These are phyloP conservation scores for Alternaria triticimaculans DNA, from an alignment of 2,329 filamentous ascomycete genomes.

Conservation along the genomic window DNA sequence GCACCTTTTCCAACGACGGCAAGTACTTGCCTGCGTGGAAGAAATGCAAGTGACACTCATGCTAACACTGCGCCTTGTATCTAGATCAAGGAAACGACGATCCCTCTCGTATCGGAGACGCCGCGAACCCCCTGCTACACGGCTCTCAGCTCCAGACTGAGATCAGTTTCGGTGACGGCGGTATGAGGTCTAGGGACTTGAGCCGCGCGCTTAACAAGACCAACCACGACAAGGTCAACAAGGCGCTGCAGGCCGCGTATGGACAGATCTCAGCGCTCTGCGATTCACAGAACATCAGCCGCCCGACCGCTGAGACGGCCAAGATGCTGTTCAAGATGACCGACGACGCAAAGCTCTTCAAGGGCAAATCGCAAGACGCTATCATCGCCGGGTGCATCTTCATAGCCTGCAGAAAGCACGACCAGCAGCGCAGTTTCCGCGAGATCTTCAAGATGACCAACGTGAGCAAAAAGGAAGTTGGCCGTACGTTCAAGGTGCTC, in stretches of 20 bases:
- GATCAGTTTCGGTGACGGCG: slow-evolving; percentile 82
- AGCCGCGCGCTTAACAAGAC: slow-evolving; percentile 84
- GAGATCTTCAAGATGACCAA: slow-evolving; percentile 94
- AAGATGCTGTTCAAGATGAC: slow-evolving; percentile 96
- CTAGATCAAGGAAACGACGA: slow-evolving; percentile 87
- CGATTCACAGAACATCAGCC: slow-evolving; percentile 70
- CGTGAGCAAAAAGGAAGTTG: slow-evolving; percentile 97
- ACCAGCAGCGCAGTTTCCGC: slow-evolving; percentile 85
- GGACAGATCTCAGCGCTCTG: slow-evolving; percentile 88
- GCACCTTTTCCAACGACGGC: slow-evolving; percentile 95
- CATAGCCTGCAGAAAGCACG: slow-evolving; percentile 91
- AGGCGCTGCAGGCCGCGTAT: slow-evolving; percentile 79
- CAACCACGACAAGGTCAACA: slow-evolving; percentile 81
- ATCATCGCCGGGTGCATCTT: slow-evolving; percentile 97
- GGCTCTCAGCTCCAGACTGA: slow-evolving; percentile 87
- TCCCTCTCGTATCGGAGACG: slow-evolving; percentile 96
- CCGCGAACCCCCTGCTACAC: slow-evolving; percentile 86
- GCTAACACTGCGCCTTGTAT: slow-evolving; percentile 1
- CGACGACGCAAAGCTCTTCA: slow-evolving; percentile 91
- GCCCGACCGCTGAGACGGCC: slow-evolving; percentile 83
- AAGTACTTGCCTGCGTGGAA: slow-evolving; percentile 5
- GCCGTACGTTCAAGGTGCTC: slow-evolving; percentile 89
- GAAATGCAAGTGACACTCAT: background rate
- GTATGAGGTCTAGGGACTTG: slow-evolving; percentile 74
- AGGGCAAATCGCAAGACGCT: slow-evolving; percentile 91